A percentile compares a stretch with the other conserved stretches of the same genome.
Conservation (phyloP, 2,329 filamentous ascomycete genomes). For the Neofusicoccum parvum region DNA sequence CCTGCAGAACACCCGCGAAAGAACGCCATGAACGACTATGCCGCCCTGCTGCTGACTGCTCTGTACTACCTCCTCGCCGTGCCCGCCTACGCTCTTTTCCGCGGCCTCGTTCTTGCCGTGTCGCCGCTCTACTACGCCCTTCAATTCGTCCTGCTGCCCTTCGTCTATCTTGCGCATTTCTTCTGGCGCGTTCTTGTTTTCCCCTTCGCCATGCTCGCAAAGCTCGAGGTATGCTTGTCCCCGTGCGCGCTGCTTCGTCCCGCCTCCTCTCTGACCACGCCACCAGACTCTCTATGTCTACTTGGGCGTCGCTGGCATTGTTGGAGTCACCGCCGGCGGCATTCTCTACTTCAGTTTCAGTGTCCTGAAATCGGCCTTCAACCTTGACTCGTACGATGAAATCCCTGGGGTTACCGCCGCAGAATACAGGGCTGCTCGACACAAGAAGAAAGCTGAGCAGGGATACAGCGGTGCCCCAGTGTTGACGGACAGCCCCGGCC, state of each 20-base stretch:
- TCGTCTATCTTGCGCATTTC: constrained; percentile 49
- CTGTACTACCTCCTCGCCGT: constrained; percentile 43
- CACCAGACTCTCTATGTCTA: constrained; percentile 55
- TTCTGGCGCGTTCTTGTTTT: constrained; percentile 45
- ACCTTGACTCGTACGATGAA: constrained; percentile 7
- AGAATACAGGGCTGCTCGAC: constrained; percentile 33
- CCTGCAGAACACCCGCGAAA: background rate
- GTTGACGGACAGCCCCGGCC: constrained; percentile 24
- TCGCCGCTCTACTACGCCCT: constrained; percentile 52
- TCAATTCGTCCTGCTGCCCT: constrained; percentile 53
- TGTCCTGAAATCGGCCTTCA: constrained; percentile 40
- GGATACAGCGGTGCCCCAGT: background rate
- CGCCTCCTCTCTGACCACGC: constrained; percentile 1
- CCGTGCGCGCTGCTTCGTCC: background rate
- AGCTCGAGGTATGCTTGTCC: constrained; percentile 55
- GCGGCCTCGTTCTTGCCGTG: constrained; percentile 44
- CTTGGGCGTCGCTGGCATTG: constrained; percentile 66
- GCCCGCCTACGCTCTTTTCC: constrained; percentile 42
- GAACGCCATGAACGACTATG: constrained; percentile 34
- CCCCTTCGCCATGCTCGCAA: constrained; percentile 55
- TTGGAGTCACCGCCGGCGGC: constrained; percentile 67
- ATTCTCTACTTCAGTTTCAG: constrained; percentile 60
- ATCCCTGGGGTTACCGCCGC: constrained; percentile 29
- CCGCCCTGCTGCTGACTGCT: constrained; percentile 32
- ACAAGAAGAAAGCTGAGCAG: constrained; percentile 27